Percentiles rank a stretch among this genome's conserved stretches.
phyloP scores from a whole-genome alignment of 768 basidiomycete genomes.

The Dictyophora rubrovolvata region DNA sequence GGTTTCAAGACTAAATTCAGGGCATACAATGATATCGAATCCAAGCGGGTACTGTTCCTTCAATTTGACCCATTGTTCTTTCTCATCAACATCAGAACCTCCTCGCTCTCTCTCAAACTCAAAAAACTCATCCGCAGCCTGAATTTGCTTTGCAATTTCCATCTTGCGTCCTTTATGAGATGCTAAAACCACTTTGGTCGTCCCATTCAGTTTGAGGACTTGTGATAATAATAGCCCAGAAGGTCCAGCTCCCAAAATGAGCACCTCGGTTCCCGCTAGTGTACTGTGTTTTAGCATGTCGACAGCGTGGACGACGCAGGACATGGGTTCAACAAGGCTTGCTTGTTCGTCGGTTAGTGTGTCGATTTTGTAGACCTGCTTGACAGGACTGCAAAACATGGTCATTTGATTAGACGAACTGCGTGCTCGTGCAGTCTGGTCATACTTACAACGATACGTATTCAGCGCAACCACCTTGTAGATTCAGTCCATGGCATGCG shows the following conservation, averaged over 20 bases:
- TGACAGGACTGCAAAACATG: background rate
- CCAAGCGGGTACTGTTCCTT: constrained; percentile 78
- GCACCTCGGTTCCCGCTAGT: background rate
- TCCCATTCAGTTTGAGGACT: constrained; percentile 79
- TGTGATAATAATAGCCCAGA: constrained; percentile 85
- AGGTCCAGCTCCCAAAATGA: constrained; percentile 57
- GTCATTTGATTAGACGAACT: background rate
- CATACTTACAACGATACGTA: background rate
- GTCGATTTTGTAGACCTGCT: background rate
- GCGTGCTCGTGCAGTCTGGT: background rate
- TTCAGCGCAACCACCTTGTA: background rate
- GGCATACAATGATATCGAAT: constrained; percentile 66
- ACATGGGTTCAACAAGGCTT: background rate
- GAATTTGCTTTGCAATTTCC: constrained; percentile 70
- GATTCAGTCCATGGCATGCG: background rate
- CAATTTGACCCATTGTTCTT: constrained; percentile 68
- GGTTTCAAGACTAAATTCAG: background rate
- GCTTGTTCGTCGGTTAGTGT: background rate
- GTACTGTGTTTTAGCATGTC: background rate
- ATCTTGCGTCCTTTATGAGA: constrained; percentile 89
- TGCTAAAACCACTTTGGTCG: constrained; percentile 69
- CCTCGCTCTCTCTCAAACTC: constrained; percentile 65
- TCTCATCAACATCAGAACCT: constrained; percentile 35
- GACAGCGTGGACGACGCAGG: background rate
- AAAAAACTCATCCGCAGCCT: constrained; percentile 77